These are phyloP conservation scores for Cicer bijugum DNA, from an alignment of 306 rosid genomes.

Conservation along the genomic window DNA sequence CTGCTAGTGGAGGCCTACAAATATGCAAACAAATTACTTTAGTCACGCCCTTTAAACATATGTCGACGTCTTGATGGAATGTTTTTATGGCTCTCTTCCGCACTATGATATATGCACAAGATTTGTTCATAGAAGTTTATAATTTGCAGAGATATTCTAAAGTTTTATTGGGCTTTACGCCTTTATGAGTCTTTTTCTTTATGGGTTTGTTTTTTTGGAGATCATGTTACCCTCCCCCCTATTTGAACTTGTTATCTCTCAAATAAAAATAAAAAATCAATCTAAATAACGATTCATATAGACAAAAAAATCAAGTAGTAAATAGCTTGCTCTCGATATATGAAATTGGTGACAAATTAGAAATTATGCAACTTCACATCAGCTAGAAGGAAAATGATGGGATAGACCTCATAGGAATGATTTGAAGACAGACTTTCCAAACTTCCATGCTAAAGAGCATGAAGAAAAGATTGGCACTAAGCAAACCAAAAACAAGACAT, in stretches of 20 bases:
- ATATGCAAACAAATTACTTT: neutral
- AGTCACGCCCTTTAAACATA: constrained; percentile 4
- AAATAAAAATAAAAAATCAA: neutral
- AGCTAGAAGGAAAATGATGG: constrained; percentile 12
- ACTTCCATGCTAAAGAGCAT: constrained; percentile 15
- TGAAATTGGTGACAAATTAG: neutral
- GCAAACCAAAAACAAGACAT: constrained; percentile 5
- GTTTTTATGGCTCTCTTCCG: neutral
- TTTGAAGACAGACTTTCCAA: constrained; percentile 4
- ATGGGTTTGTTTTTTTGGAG: too few relatives aligned
- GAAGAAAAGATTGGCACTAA: neutral
- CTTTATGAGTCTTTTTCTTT: too few relatives aligned
- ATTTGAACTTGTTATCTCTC: neutral
- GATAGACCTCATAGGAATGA: constrained; percentile 7
- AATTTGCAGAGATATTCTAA: neutral
- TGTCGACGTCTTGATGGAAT: neutral
- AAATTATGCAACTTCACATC: neutral
- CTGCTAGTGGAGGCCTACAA: too few relatives aligned
- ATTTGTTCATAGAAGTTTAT: neutral
- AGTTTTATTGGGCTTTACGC: neutral
- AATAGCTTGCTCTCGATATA: neutral
- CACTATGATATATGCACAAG: constrained; percentile 1
- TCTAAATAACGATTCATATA: neutral
- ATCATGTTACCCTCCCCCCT: too few relatives aligned
- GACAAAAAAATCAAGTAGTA: neutral